Base-by-base conservation (phyloP, 768 basidiomycete species). In the Gymnopilus dilepis region DNA sequence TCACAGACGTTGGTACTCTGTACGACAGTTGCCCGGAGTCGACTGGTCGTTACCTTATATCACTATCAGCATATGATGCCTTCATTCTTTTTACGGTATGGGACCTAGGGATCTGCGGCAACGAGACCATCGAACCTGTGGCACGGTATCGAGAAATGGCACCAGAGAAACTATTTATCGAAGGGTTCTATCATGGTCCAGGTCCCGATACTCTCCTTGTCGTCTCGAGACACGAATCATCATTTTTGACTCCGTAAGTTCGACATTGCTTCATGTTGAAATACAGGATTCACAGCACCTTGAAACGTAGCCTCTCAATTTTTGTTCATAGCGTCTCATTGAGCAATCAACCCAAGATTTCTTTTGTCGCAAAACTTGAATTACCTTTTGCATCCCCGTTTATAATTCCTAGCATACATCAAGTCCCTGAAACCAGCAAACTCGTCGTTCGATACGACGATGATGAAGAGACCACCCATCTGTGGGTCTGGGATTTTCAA, bases 321-420 rank as follows among this genome's bases (percentile, higher is more conserved):
- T 45, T 26, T 4, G 43, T 45, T 26, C 24, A 45, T 43, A 13
- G 5, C 52, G 45, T 22, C 33, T 60, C 2, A 38, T 61, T 33
- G 33, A 64, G 15, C 7, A 37, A 2, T 57, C 45, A 4, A 15
- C 8, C n/a, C 7, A 24, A 5, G 60, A 67, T 43, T 28, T 63
- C 15, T 62, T 67, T 34, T 30, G 31, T 24, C 65, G 55, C 31
- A 64, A 63, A 63, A 22, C 17, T 34, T 21, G 66, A 30, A 34
- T 59, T 19, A 40, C 34, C 5, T 47, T 51, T 15, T 13, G 47
- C 42, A 6, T 57, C 56, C 1, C 43, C 64, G 42, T 53, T 63
- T 15, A 52, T 67, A 24, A 63, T 63, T n/a, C 40, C 48, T 31
- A 64, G 58, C 59, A 59, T 56, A 9, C 51, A 64, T 8, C 12